A percentile compares a stretch with the other conserved stretches of the same genome.
Conservation (phyloP, 805 yeast genomes). For the Crinitomyces ghanaensis region DNA sequence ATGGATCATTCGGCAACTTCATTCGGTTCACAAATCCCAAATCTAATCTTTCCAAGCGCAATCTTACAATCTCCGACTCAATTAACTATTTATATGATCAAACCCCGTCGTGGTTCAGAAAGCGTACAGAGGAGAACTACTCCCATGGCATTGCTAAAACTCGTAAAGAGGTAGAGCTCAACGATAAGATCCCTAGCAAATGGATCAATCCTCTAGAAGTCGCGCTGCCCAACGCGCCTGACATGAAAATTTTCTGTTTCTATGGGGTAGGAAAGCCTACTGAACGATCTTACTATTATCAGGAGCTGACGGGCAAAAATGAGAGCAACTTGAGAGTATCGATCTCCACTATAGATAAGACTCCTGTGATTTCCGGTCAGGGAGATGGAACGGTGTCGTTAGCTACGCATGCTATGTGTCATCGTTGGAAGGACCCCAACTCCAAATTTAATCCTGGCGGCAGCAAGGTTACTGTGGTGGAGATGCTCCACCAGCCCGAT, state of each 20-base stretch:
- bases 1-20: conserved; percentile 54
- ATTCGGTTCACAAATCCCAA: conserved; percentile 45
- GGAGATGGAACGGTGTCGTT: conserved; percentile 95
- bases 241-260: conserved; percentile 75
- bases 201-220: conserved; percentile 97
- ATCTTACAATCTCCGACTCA: conserved; percentile 56
- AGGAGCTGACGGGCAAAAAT: conserved; percentile 48
- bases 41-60: conserved; percentile 34
- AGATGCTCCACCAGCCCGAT: conserved; percentile 88
- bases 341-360: conserved; percentile 50
- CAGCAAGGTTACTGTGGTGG: conserved; percentile 65
- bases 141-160: conserved; percentile 67
- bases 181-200: conserved; percentile 61
- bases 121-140: conserved; percentile 57
- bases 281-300: conserved; percentile 83
- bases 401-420: conserved; percentile 81
- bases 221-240: conserved; percentile 86
- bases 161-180: conserved; percentile 44
- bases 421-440: conserved; percentile 65
- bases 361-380: conserved; percentile 73
- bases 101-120: conserved; percentile 67
- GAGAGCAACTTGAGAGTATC: conserved; percentile 50
- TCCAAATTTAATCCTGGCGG: conserved; percentile 70
- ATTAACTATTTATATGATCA: conserved; percentile 52
- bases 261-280: conserved; percentile 97